A percentile compares a stretch with the other conserved stretches of the same genome.
phyloP scores from a whole-genome alignment of 768 basidiomycete species.

The Tylopilus cervinicoccineus region DNA sequence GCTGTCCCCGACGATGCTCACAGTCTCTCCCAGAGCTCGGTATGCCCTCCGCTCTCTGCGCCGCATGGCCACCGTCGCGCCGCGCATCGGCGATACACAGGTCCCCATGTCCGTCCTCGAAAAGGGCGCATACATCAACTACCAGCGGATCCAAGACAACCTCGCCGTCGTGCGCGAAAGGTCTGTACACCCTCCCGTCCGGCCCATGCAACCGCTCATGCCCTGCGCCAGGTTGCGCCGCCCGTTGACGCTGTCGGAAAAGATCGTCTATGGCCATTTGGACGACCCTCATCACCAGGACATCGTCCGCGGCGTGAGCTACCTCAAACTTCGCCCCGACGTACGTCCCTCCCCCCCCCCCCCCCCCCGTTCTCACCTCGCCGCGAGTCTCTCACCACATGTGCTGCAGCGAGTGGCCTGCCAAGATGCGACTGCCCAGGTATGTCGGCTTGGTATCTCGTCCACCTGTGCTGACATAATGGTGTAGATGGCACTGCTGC shows the following conservation, averaged over 20 bases:
- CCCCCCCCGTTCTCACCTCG: neutral
- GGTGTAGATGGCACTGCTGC: constrained; percentile 94
- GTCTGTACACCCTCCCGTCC: constrained; percentile 37
- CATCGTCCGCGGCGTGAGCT: constrained; percentile 87
- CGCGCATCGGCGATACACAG: constrained; percentile 85
- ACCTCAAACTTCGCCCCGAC: constrained; percentile 97
- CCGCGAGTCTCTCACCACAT: constrained; percentile 11
- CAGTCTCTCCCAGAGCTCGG: constrained; percentile 51
- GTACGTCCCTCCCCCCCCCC: constrained; percentile 46
- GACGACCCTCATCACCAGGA: constrained; percentile 92
- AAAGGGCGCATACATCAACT: constrained; percentile 83
- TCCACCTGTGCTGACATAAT: constrained; percentile 27
- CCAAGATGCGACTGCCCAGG: constrained; percentile 89
- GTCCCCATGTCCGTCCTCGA: constrained; percentile 87
- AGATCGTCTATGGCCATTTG: constrained; percentile 96
- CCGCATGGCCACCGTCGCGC: constrained; percentile 76
- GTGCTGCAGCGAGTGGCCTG: constrained; percentile 88
- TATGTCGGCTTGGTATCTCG: too few species aligned
- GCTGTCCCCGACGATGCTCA: constrained; percentile 54
- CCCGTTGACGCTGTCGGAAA: constrained; percentile 91
- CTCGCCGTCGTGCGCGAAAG: constrained; percentile 81
- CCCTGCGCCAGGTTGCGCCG: constrained; percentile 62
- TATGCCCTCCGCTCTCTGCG: constrained; percentile 49
- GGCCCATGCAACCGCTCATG: neutral
- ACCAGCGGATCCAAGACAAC: constrained; percentile 98